Evolutionary conservation across 306 rosid genomes (phyloP).

Genomic region (Carpinus viminea): DNA sequence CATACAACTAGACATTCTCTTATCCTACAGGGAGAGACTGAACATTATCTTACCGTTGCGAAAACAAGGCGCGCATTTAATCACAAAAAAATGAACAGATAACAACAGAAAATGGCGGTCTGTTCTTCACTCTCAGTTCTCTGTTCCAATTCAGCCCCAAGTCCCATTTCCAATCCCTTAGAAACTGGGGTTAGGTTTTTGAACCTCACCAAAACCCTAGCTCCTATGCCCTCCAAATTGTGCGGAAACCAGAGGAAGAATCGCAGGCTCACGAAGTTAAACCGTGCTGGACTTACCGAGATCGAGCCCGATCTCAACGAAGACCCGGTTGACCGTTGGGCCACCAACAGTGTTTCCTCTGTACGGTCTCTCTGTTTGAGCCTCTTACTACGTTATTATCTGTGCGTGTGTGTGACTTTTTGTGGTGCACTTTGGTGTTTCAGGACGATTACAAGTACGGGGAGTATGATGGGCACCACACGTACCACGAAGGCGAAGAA

Average conservation of each 20-base stretch:
- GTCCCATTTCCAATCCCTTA: conserved; percentile 29
- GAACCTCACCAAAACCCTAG: conserved; percentile 11
- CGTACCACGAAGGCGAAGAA: conserved; percentile 66
- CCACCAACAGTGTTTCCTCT: conserved; percentile 54
- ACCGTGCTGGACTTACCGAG: conserved; percentile 66
- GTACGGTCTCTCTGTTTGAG: conserved; percentile 30
- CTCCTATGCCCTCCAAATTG: conserved; percentile 21
- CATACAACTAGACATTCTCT: background rate
- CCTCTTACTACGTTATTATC: background rate
- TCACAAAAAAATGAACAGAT: conserved; percentile 18
- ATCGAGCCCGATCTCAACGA: conserved; percentile 86
- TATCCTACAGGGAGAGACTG: background rate
- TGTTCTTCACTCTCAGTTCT: conserved; percentile 50
- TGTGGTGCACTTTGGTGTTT: conserved; percentile 19
- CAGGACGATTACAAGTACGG: conserved; percentile 88
- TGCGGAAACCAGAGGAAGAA: conserved; percentile 25
- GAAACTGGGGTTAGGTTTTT: conserved; percentile 13
- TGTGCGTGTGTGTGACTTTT: background rate
- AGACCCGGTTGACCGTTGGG: conserved; percentile 67
- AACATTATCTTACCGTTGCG: conserved; percentile 14
- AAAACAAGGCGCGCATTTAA: conserved; percentile 28
- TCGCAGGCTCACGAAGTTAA: conserved; percentile 37
- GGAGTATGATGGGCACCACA: conserved; percentile 77
- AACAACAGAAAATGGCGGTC: conserved; percentile 49
- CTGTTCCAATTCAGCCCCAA: conserved; percentile 39